Percentiles rank a stretch among this genome's conserved stretches.
Conservation (phyloP, 73 alveolate genomes). For the Blepharisma japonicum region DNA sequence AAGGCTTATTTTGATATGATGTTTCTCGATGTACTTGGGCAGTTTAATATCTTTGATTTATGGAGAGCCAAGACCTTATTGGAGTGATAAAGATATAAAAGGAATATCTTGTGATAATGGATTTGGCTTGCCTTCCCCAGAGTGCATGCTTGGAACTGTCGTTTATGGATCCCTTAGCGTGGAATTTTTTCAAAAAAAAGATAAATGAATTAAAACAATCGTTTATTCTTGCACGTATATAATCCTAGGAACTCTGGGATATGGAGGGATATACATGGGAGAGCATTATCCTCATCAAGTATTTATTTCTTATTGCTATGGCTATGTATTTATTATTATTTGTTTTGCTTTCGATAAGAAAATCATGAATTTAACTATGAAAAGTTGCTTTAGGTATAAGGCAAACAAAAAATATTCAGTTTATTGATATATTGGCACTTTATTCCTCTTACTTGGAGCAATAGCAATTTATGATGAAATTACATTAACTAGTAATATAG, state of each 20-base stretch:
- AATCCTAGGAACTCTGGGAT: too few relatives aligned
- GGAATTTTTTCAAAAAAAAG: not conserved
- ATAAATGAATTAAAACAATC: too few relatives aligned
- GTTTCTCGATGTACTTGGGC: not conserved
- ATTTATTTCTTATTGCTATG: too few relatives aligned
- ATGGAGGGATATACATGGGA: too few relatives aligned
- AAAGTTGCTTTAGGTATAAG: constrained; percentile 1
- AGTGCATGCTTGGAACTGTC: not conserved
- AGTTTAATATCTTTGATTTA: constrained; percentile 2
- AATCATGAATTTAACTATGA: not conserved
- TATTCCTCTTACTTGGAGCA: not conserved
- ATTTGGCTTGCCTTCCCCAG: constrained; percentile 9
- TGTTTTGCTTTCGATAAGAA: not conserved
- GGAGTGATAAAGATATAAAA: not conserved
- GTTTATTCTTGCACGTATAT: too few relatives aligned
- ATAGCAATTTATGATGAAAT: constrained; percentile 8
- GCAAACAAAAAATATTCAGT: constrained; percentile 3
- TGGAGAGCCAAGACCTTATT: constrained; percentile 27
- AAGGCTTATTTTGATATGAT: not conserved
- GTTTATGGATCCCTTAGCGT: not conserved
- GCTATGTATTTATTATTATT: too few relatives aligned
- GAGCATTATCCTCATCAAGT: too few relatives aligned
- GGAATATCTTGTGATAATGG: not conserved
- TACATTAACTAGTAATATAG: not conserved
- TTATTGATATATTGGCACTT: not conserved